Percentiles rank a stretch among this genome's conserved stretches.
Conservation (phyloP, 306 rosid genomes). For the Spatholobus suberectus region DNA sequence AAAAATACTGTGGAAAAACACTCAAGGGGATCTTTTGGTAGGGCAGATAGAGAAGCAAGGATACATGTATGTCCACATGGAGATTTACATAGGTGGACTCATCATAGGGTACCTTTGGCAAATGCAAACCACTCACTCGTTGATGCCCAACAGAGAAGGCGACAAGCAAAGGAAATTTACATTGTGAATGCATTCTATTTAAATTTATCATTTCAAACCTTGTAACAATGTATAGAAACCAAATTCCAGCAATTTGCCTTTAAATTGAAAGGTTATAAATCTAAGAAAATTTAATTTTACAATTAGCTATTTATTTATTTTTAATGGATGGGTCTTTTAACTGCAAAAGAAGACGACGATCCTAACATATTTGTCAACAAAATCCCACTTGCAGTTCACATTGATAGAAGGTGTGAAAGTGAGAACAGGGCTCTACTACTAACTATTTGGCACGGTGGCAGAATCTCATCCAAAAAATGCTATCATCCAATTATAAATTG, state of each 20-base stretch:
- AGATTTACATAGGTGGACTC: background rate
- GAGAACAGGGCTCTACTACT: background rate
- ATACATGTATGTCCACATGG: conserved; percentile 29
- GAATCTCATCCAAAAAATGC: no score
- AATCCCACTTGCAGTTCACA: conserved; percentile 19
- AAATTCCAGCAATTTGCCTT: background rate
- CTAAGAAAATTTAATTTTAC: background rate
- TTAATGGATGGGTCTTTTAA: background rate
- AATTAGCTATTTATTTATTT: background rate
- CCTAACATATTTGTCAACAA: conserved; percentile 5
- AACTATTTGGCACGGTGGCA: no score
- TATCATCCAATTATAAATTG: no score
- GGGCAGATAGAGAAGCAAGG: conserved; percentile 73
- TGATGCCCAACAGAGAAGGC: conserved; percentile 24
- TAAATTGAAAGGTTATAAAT: background rate
- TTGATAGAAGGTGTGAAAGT: background rate
- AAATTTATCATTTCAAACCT: no score
- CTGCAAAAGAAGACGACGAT: background rate
- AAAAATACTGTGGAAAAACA: conserved; percentile 78
- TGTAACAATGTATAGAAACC: no score
- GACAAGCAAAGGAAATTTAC: conserved; percentile 37
- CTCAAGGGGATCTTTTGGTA: conserved; percentile 74
- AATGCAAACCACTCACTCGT: conserved; percentile 36
- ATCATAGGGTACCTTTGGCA: conserved; percentile 49
- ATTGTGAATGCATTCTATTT: no score